A percentile compares a stretch with the other conserved stretches of the same genome.
Evolutionary conservation across 2,329 filamentous ascomycete genomes (phyloP).

Genomic region (Zymoseptoria crescenta): DNA sequence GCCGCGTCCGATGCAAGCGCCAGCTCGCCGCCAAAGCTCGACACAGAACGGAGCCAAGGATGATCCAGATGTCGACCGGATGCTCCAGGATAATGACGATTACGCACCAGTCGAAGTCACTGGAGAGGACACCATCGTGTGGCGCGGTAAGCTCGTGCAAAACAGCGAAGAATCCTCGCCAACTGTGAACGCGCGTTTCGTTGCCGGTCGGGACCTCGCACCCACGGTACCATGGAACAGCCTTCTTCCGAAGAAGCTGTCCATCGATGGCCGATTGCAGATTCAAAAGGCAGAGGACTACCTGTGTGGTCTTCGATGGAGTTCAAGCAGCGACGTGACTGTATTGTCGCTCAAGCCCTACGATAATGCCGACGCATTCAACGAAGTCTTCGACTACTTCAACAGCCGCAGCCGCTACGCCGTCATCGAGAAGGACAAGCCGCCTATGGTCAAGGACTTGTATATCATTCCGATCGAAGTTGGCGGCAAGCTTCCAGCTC

Average conservation of each 20-base stretch:
- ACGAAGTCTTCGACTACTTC: conserved; percentile 82
- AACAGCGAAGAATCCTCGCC: conserved; percentile 31
- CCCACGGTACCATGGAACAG: conserved; percentile 62
- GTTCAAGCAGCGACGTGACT: conserved; percentile 71
- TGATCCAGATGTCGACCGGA: conserved; percentile 82
- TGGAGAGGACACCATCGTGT: conserved; percentile 60
- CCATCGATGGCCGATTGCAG: conserved; percentile 71
- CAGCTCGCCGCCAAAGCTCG: conserved; percentile 34
- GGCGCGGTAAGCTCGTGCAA: conserved; percentile 60
- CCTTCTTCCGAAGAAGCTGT: conserved; percentile 62
- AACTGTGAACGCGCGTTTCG: conserved; percentile 66
- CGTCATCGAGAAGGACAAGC: conserved; percentile 61
- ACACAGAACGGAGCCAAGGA: conserved; percentile 51
- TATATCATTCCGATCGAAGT: conserved; percentile 82
- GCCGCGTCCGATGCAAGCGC: conserved; percentile 39
- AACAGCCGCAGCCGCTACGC: conserved; percentile 73
- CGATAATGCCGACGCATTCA: conserved; percentile 57
- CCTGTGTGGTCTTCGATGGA: conserved; percentile 77
- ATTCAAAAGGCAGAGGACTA: conserved; percentile 82
- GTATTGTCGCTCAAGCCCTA: conserved; percentile 64
- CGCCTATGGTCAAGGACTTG: conserved; percentile 68
- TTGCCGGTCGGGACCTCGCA: conserved; percentile 74
- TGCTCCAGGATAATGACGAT: conserved; percentile 74
- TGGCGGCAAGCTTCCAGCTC: conserved; percentile 66
- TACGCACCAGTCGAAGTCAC: conserved; percentile 74